phyloP scores from a whole-genome alignment of 805 yeast species.

The Schwanniomyces pseudopolymorphus region DNA sequence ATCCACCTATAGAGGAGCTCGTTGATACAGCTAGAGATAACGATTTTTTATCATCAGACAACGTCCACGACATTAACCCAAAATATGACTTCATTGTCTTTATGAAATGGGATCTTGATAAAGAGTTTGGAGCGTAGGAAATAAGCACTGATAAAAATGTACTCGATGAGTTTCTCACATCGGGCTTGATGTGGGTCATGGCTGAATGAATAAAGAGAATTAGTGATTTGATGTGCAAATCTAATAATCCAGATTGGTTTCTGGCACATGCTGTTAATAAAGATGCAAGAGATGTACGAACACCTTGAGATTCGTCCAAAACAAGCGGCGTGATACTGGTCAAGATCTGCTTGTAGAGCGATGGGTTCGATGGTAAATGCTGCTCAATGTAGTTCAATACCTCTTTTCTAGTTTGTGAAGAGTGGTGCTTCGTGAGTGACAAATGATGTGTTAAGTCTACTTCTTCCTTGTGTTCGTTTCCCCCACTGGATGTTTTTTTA shows the following conservation, averaged over 20 bases:
- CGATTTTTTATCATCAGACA: conserved; percentile 37
- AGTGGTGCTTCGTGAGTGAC: conserved; percentile 73
- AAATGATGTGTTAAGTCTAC: conserved; percentile 58
- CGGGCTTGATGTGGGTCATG: conserved; percentile 86
- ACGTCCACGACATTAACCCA: conserved; percentile 74
- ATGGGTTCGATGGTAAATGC: conserved; percentile 51
- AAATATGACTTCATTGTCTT: conserved; percentile 68
- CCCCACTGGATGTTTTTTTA: conserved; percentile 12
- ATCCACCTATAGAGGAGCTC: conserved; percentile 30
- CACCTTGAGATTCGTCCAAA: conserved; percentile 64
- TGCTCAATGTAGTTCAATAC: conserved; percentile 55
- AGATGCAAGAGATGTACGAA: conserved; percentile 55
- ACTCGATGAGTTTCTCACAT: conserved; percentile 73
- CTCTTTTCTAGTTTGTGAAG: conserved; percentile 68
- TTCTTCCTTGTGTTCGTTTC: conserved; percentile 22
- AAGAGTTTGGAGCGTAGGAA: conserved; percentile 50
- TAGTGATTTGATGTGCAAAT: conserved; percentile 57
- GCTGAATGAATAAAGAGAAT: conserved; percentile 83
- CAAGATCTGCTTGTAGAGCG: conserved; percentile 57
- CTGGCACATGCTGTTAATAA: conserved; percentile 49
- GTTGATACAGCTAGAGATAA: conserved; percentile 35
- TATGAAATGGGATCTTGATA: conserved; percentile 64
- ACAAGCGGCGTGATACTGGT: conserved; percentile 60
- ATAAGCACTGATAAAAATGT: conserved; percentile 62
- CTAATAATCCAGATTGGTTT: conserved; percentile 54